Evolutionary conservation across 2,329 filamentous ascomycete genomes (phyloP).

Genomic region (Fonsecaea pugnacius): DNA sequence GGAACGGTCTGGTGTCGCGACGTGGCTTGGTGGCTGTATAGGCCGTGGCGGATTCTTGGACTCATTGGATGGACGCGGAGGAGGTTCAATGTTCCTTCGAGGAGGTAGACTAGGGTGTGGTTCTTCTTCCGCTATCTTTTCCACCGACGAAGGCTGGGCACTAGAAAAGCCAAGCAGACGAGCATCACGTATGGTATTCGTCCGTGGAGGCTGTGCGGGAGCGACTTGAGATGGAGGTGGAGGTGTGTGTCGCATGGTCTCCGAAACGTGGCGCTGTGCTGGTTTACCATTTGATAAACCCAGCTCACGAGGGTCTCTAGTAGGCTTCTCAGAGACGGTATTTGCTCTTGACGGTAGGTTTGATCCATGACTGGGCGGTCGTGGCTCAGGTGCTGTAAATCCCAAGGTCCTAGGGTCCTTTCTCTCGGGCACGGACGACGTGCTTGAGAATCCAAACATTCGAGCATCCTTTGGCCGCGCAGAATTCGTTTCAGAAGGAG

Average conservation of each 20-base stretch:
- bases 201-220: constrained; percentile 20
- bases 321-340: constrained; percentile 31
- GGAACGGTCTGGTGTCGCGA: constrained; percentile 24
- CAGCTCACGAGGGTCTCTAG: constrained; percentile 41
- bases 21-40: constrained; percentile 9
- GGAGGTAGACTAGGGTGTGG: constrained; percentile 57
- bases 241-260: constrained; percentile 28
- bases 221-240: constrained; percentile 39
- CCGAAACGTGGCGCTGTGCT: constrained; percentile 44
- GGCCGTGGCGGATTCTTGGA: constrained; percentile 29
- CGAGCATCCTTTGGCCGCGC: constrained; percentile 30
- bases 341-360: constrained; percentile 29
- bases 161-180: constrained; percentile 33
- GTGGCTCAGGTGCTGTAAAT: constrained; percentile 22
- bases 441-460: constrained; percentile 31
- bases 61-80: constrained; percentile 35
- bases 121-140: constrained; percentile 30
- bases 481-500: constrained; percentile 9
- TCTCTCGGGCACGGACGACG: constrained; percentile 13
- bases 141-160: constrained; percentile 11
- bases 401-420: constrained; percentile 31
- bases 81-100: constrained; percentile 43
- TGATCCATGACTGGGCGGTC: constrained; percentile 21
- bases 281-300: constrained; percentile 51
- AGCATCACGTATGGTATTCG: constrained; percentile 30